Evolutionary conservation across 2,329 filamentous ascomycete species (phyloP).

Genomic region (Fusarium verticillioides): DNA sequence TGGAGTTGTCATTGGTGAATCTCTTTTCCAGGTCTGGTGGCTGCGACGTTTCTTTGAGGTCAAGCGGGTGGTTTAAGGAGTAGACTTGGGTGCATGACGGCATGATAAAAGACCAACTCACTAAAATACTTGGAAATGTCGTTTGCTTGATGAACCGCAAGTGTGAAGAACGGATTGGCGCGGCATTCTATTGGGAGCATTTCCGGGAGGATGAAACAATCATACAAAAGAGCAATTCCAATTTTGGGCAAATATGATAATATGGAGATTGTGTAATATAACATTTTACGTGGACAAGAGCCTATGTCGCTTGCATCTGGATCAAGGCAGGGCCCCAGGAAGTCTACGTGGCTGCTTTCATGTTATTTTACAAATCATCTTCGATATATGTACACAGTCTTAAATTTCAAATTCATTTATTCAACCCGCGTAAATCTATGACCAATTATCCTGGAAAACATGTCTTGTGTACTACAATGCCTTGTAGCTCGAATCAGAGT

Average conservation of each 20-base stretch:
- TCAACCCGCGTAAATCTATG: constrained; percentile 20
- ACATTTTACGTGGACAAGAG: constrained; percentile 24
- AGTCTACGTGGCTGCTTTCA: not conserved
- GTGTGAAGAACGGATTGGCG: constrained; percentile 33
- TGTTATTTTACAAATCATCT: not conserved
- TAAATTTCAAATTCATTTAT: constrained; percentile 14
- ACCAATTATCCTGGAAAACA: constrained; percentile 6
- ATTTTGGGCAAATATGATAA: constrained; percentile 36
- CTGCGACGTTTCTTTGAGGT: constrained; percentile 97
- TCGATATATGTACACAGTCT: not conserved
- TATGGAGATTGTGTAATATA: constrained; percentile 38
- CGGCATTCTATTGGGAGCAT: constrained; percentile 34
- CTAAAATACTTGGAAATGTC: constrained; percentile 7
- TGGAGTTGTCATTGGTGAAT: constrained; percentile 86
- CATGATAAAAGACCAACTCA: constrained; percentile 4
- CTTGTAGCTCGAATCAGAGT: constrained; percentile 27
- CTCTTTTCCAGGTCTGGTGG: constrained; percentile 99
- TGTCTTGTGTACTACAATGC: constrained; percentile 19
- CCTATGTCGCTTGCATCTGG: not conserved
- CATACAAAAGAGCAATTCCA: constrained; percentile 24
- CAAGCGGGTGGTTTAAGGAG: constrained; percentile 69
- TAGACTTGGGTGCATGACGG: not conserved
- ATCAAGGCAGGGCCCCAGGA: not conserved
- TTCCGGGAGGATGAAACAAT: constrained; percentile 31
- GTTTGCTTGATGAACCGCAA: constrained; percentile 32